Evolutionary conservation across 2,329 filamentous ascomycete genomes (phyloP).

Genomic region (Lasiodiplodia hormozganensis): DNA sequence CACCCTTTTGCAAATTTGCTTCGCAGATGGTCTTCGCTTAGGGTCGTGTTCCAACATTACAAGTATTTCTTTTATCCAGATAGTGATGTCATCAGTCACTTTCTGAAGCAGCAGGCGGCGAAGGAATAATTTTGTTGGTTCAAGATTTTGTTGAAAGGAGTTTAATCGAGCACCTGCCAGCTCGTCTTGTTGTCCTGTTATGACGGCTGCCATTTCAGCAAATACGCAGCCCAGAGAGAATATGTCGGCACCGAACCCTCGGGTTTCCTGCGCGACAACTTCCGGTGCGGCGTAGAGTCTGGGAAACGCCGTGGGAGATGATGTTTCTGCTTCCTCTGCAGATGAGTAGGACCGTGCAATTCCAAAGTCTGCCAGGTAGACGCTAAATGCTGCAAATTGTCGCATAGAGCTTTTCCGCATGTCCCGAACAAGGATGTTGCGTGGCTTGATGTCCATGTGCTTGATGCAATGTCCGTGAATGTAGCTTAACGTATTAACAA

Average conservation of each 20-base stretch:
- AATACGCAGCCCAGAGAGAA: conserved; percentile 39
- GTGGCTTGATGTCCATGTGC: conserved; percentile 40
- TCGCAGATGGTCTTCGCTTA: too few relatives aligned
- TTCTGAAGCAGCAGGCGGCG: too few relatives aligned
- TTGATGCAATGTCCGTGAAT: conserved; percentile 33
- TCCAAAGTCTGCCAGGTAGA: conserved; percentile 38
- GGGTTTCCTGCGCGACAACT: conserved; percentile 32
- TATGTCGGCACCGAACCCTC: conserved; percentile 35
- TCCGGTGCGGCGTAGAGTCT: conserved; percentile 37
- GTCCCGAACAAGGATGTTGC: conserved; percentile 34
- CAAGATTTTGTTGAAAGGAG: too few relatives aligned
- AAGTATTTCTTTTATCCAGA: too few relatives aligned
- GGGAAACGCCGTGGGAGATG: conserved; percentile 33
- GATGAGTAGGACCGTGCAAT: conserved; percentile 33
- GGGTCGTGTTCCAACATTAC: too few relatives aligned
- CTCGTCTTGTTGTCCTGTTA: background rate
- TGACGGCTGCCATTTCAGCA: conserved; percentile 33
- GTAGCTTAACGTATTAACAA: conserved; percentile 31
- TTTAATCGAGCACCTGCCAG: background rate
- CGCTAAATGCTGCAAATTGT: background rate
- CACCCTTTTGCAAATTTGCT: too few relatives aligned
- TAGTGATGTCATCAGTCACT: too few relatives aligned
- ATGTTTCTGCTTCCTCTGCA: conserved; percentile 32
- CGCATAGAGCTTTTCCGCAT: background rate
- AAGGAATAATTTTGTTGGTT: too few relatives aligned